Evolutionary conservation across 495 filamentous ascomycete genomes (phyloP).

Genomic region (Lasiosphaeris hirsuta): DNA sequence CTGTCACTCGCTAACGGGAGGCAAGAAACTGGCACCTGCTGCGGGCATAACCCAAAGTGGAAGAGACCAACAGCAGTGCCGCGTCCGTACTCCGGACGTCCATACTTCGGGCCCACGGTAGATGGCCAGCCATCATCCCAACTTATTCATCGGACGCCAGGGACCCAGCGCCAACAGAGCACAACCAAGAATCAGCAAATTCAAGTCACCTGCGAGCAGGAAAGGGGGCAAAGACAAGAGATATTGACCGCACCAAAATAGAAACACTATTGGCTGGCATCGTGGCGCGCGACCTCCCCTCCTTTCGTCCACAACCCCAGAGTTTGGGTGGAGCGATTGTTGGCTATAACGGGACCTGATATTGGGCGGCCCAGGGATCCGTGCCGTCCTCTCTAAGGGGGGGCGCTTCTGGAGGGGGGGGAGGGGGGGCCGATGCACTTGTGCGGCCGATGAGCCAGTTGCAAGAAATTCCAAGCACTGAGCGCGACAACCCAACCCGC

Average conservation of each 20-base stretch:
- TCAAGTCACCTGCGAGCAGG: no score
- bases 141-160: neutral
- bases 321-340: neutral
- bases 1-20: no score
- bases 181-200: no score
- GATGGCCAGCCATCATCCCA: neutral
- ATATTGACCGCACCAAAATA: slow-evolving; percentile 6
- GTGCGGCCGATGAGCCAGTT: no score
- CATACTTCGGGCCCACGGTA: neutral
- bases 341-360: slow-evolving; percentile 3
- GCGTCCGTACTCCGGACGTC: neutral
- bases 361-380: slow-evolving; percentile 6
- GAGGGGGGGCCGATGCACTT: no score
- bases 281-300: slow-evolving; percentile 5
- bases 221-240: neutral
- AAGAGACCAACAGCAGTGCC: neutral
- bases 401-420: neutral
- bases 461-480: neutral
- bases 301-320: slow-evolving; percentile 6
- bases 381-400: slow-evolving; percentile 8
- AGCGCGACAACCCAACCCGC: neutral
- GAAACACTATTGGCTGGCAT: neutral
- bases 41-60: slow-evolving; percentile 20
- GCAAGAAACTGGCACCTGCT: neutral
- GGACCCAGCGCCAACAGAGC: slow-evolving; percentile 1